These are phyloP conservation scores for Sclerotinia subarctica DNA, from an alignment of 2,329 filamentous ascomycete genomes.

Conservation along the genomic window DNA sequence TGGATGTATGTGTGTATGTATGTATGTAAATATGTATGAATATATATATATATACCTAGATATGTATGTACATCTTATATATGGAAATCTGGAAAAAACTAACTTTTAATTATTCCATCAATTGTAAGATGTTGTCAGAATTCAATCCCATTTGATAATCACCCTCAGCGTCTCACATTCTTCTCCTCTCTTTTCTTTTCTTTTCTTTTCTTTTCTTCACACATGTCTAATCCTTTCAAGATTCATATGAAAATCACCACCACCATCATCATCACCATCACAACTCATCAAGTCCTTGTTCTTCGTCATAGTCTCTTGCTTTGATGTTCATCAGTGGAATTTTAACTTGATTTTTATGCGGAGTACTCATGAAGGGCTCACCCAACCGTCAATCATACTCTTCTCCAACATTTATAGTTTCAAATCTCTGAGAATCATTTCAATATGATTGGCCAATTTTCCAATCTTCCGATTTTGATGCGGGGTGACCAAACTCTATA, in stretches of 20 bases:
- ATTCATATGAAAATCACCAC: no score
- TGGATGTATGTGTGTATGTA: neutral
- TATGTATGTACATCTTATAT: neutral
- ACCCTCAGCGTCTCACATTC: neutral
- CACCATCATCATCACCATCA: no score
- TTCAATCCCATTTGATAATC: neutral
- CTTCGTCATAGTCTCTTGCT: neutral
- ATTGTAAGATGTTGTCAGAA: neutral
- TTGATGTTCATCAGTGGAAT: constrained; percentile 2
- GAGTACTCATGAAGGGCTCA: neutral
- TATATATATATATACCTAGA: neutral
- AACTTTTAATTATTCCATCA: neutral
- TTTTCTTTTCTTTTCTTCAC: no score
- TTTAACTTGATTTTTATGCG: neutral
- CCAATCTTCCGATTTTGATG: neutral
- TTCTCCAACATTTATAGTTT: constrained; percentile 1
- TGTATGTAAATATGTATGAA: neutral
- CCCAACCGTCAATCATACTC: neutral
- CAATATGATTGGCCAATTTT: neutral
- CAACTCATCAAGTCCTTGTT: neutral
- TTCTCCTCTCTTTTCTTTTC: no score
- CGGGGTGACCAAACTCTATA: constrained; percentile 1
- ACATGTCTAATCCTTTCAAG: no score
- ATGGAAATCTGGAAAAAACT: neutral
- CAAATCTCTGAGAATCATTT: neutral